phyloP scores from a whole-genome alignment of 2,329 filamentous ascomycete species.

The Aspergillus novofumigatus region DNA sequence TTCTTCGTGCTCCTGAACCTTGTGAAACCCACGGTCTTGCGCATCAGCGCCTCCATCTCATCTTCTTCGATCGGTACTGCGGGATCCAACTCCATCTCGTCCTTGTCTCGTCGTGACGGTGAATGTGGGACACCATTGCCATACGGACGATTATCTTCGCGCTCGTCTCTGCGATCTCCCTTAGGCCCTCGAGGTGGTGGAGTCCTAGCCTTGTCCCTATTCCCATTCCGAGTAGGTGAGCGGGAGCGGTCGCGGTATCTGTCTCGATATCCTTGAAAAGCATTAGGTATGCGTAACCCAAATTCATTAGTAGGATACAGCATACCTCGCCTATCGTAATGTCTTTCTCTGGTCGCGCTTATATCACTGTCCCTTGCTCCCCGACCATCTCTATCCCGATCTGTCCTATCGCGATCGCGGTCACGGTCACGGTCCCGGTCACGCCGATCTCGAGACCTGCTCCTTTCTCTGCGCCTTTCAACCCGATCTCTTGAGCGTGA shows the following conservation, averaged over 20 bases:
- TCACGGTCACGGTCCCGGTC: constrained; percentile 28
- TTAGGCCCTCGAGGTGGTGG: constrained; percentile 34
- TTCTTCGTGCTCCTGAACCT: constrained; percentile 83
- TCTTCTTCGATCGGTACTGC: constrained; percentile 54
- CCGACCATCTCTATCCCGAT: constrained; percentile 35
- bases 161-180: constrained; percentile 28
- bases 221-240: constrained; percentile 35
- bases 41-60: constrained; percentile 68
- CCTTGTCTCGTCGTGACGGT: constrained; percentile 24
- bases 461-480: constrained; percentile 40
- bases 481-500: constrained; percentile 38
- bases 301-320: background rate
- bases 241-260: constrained; percentile 35
- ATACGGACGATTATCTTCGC: constrained; percentile 24
- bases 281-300: background rate
- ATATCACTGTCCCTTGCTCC: constrained; percentile 38
- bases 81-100: constrained; percentile 38
- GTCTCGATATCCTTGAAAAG: constrained; percentile 25
- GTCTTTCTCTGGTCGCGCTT: constrained; percentile 36
- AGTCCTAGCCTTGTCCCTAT: constrained; percentile 31
- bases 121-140: constrained; percentile 22
- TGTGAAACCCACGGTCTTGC: constrained; percentile 84
- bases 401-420: constrained; percentile 31
- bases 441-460: constrained; percentile 40
- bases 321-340: constrained; percentile 39